phyloP scores from a whole-genome alignment of 306 rosid genomes.

The Vicia faba region DNA sequence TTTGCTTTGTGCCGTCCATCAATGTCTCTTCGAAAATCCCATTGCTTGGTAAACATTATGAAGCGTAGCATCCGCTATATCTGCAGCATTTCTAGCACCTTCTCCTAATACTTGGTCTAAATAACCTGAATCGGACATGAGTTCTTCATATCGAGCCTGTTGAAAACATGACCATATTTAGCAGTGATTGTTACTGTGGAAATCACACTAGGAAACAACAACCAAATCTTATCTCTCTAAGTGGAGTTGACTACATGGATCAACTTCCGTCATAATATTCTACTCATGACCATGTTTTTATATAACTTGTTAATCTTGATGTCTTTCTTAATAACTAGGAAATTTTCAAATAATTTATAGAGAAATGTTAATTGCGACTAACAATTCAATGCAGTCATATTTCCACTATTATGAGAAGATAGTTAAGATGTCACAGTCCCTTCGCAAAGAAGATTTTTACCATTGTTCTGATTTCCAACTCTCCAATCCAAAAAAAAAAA shows the following conservation, averaged over 20 bases:
- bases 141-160: conserved; percentile 85
- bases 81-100: conserved; percentile 82
- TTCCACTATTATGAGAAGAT: not conserved
- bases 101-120: conserved; percentile 79
- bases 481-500: no score
- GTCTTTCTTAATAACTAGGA: no score
- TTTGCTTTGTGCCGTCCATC: conserved; percentile 41
- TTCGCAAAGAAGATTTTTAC: no score
- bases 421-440: no score
- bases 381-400: not conserved
- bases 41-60: conserved; percentile 81
- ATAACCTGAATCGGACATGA: conserved; percentile 77
- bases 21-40: conserved; percentile 77
- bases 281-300: no score
- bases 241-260: no score
- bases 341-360: no score
- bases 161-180: not conserved
- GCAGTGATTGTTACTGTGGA: not conserved
- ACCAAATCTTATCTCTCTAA: no score
- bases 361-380: not conserved
- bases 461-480: no score
- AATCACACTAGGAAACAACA: no score
- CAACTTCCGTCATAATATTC: no score
- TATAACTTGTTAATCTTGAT: no score
- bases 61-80: conserved; percentile 75